A percentile compares a stretch with the other conserved stretches of the same genome.
These are phyloP conservation scores for Atkinsonella hypoxylon DNA, from an alignment of 2,329 filamentous ascomycete species.

Conservation along the genomic window DNA sequence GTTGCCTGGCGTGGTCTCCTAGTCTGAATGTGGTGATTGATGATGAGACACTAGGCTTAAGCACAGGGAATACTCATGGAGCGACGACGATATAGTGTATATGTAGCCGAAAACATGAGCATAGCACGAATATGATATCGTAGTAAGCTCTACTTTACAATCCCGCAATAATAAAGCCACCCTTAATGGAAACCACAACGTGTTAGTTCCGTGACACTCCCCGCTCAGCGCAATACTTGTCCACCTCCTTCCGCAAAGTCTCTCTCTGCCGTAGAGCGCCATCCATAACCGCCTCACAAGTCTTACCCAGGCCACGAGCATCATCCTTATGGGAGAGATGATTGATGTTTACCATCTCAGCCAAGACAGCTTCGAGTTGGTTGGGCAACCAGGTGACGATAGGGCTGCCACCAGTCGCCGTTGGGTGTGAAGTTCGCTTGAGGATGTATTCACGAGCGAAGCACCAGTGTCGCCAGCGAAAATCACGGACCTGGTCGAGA, in stretches of 20 bases:
- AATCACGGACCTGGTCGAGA: slow-evolving; percentile 66
- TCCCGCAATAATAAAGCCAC: not conserved
- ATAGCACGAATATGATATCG: too few species aligned
- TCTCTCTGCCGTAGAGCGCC: slow-evolving; percentile 49
- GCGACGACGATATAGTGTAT: too few species aligned
- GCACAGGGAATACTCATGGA: too few species aligned
- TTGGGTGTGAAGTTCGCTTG: slow-evolving; percentile 63
- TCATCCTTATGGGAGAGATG: slow-evolving; percentile 27
- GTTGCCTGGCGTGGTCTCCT: too few species aligned
- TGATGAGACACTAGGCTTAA: too few species aligned
- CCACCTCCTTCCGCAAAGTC: slow-evolving; percentile 60
- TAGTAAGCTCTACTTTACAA: not conserved
- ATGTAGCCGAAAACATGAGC: too few species aligned
- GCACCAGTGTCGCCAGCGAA: slow-evolving; percentile 77
- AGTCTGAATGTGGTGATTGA: too few species aligned
- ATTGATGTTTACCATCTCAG: slow-evolving; percentile 53
- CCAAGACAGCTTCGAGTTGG: slow-evolving; percentile 63
- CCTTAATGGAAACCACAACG: not conserved
- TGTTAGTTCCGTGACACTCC: slow-evolving; percentile 21
- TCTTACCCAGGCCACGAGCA: slow-evolving; percentile 30
- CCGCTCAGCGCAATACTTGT: slow-evolving; percentile 59
- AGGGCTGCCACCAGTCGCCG: slow-evolving; percentile 67
- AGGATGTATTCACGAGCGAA: slow-evolving; percentile 78
- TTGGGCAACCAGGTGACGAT: slow-evolving; percentile 81
- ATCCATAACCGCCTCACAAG: slow-evolving; percentile 53